These are phyloP conservation scores for Saccharomycopsis sp. DNA, from an alignment of 805 yeast genomes.

Conservation along the genomic window DNA sequence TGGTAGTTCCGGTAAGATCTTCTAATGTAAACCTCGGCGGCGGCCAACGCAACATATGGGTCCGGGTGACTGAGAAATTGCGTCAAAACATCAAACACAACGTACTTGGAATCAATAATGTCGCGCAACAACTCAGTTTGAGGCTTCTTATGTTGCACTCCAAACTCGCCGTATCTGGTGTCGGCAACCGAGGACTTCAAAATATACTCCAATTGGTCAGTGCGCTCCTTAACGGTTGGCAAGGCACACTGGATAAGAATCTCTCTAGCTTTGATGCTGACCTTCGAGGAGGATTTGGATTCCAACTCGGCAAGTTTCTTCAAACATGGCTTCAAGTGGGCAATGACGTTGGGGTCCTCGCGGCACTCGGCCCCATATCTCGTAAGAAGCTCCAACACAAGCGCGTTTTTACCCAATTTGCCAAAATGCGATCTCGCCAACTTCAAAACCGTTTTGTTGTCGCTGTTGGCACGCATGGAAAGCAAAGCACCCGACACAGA, in stretches of 20 bases:
- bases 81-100: conserved; percentile 90
- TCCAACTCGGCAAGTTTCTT: conserved; percentile 80
- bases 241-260: conserved; percentile 92
- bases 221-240: conserved; percentile 92
- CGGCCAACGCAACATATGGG: conserved; percentile 87
- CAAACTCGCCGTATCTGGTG: conserved; percentile 79
- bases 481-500: conserved; percentile 58
- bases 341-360: conserved; percentile 59
- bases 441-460: conserved; percentile 56
- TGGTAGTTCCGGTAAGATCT: conserved; percentile 96
- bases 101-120: conserved; percentile 91
- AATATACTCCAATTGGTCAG: conserved; percentile 95
- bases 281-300: conserved; percentile 85
- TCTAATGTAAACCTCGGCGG: conserved; percentile 92
- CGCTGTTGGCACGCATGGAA: conserved; percentile 72
- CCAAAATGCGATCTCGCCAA: conserved; percentile 80
- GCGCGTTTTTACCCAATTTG: conserved; percentile 86
- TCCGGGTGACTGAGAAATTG: conserved; percentile 82
- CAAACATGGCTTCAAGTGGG: conserved; percentile 60
- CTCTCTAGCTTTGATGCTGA: conserved; percentile 91
- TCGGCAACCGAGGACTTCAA: conserved; percentile 85
- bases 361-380: conserved; percentile 75
- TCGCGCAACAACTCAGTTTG: conserved; percentile 73
- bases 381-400: conserved; percentile 75
- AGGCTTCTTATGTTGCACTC: conserved; percentile 70